phyloP scores from a whole-genome alignment of 2,329 filamentous ascomycete species.

The Clarireedia hainanense region DNA sequence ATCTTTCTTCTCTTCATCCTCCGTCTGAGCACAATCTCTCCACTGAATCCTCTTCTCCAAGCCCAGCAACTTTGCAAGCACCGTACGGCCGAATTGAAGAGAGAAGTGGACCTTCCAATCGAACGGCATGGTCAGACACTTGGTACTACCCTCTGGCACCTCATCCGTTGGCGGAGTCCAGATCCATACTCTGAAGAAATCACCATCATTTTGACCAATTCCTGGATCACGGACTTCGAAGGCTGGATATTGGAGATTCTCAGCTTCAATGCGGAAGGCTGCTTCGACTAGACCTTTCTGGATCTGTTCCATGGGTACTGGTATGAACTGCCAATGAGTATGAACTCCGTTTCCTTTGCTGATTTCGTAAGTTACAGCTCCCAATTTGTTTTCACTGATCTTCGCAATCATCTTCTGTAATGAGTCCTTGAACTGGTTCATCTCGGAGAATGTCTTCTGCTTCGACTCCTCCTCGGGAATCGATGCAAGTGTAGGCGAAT shows the following conservation, averaged over 20 bases:
- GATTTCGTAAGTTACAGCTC: slow-evolving; percentile 88
- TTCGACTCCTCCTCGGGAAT: slow-evolving; percentile 49
- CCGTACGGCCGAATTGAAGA: slow-evolving; percentile 79
- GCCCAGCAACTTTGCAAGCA: slow-evolving; percentile 78
- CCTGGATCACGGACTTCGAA: slow-evolving; percentile 43
- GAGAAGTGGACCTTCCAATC: slow-evolving; percentile 71
- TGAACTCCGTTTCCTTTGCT: slow-evolving; percentile 76
- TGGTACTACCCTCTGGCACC: slow-evolving; percentile 39
- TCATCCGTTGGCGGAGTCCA: slow-evolving; percentile 51
- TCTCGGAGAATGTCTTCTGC: slow-evolving; percentile 62
- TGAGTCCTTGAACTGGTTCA: slow-evolving; percentile 70
- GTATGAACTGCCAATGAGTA: slow-evolving; percentile 88
- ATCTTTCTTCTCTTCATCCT: slow-evolving; percentile 72
- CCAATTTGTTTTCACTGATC: slow-evolving; percentile 51
- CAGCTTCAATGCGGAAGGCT: slow-evolving; percentile 80
- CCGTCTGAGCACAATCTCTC: slow-evolving; percentile 73
- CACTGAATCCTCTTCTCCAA: slow-evolving; percentile 75
- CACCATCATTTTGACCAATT: slow-evolving; percentile 44
- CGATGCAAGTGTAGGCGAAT: slow-evolving; percentile 64
- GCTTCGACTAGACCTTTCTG: slow-evolving; percentile 71
- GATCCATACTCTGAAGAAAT: slow-evolving; percentile 80
- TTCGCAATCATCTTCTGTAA: slow-evolving; percentile 72
- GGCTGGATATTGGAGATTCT: slow-evolving; percentile 55
- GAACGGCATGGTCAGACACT: slow-evolving; percentile 67
- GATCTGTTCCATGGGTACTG: slow-evolving; percentile 62